phyloP scores from a whole-genome alignment of 2,329 filamentous ascomycete species.

The Trichothecium roseum region DNA sequence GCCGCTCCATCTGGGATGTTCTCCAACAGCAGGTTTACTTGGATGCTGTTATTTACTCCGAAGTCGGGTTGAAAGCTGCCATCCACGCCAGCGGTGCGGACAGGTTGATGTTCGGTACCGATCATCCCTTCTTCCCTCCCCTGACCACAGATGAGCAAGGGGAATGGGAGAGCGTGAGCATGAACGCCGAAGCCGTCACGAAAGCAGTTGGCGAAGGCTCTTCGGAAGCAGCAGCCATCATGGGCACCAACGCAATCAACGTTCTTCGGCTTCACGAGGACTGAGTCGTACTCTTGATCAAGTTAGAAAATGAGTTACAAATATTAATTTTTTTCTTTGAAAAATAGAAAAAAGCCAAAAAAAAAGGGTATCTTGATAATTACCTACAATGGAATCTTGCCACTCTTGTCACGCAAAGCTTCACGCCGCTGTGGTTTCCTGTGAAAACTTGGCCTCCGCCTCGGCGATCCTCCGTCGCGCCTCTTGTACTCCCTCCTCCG shows the following conservation, averaged over 20 bases:
- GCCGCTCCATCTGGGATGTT: constrained; percentile 45
- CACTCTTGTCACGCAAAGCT: background rate
- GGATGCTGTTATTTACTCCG: constrained; percentile 77
- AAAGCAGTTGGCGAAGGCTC: constrained; percentile 36
- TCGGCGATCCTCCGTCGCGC: constrained; percentile 24
- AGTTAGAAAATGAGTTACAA: background rate
- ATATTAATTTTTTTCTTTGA: too few relatives aligned
- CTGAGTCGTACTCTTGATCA: background rate
- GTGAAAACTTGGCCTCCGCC: constrained; percentile 24
- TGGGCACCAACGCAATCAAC: constrained; percentile 49
- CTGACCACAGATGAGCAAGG: constrained; percentile 49
- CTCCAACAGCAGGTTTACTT: constrained; percentile 70
- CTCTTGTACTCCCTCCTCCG: constrained; percentile 16
- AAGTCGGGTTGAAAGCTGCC: constrained; percentile 61
- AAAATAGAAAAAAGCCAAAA: background rate
- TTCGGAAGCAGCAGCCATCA: constrained; percentile 36
- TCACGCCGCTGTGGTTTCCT: constrained; percentile 14
- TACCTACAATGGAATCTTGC: background rate
- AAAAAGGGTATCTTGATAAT: too few relatives aligned
- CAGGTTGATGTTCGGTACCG: constrained; percentile 69
- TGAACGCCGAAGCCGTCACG: constrained; percentile 41
- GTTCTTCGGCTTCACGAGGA: constrained; percentile 29
- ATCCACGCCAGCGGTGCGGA: constrained; percentile 58
- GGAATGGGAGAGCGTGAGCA: constrained; percentile 59
- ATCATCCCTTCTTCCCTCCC: constrained; percentile 80